A percentile compares a stretch with the other conserved stretches of the same genome.
Conservation (phyloP, 176 grass and related monocot species). For the Typha latifolia region DNA sequence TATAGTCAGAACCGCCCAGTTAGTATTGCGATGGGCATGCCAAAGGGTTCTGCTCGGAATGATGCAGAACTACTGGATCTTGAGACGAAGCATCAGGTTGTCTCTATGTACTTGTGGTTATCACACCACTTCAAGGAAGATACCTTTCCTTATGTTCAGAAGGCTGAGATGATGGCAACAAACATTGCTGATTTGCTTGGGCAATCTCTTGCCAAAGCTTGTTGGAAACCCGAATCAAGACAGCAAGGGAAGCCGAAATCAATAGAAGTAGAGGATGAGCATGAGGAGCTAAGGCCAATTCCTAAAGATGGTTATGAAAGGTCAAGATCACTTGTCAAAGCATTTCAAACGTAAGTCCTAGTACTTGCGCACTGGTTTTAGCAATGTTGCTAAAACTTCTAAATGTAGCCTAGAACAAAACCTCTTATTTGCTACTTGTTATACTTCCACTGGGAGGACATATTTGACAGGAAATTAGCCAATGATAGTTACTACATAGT, state of each 20-base stretch:
- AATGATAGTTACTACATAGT: too few relatives aligned
- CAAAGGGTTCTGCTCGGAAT: slow-evolving; percentile 68
- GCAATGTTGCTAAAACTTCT: neutral
- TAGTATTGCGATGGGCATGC: slow-evolving; percentile 84
- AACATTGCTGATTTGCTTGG: slow-evolving; percentile 78
- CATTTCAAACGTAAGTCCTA: slow-evolving; percentile 34
- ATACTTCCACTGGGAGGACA: too few relatives aligned
- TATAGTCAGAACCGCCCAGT: slow-evolving; percentile 67
- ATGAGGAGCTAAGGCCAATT: slow-evolving; percentile 19
- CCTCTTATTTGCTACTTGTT: neutral
- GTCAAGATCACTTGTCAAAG: slow-evolving; percentile 28
- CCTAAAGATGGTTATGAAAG: slow-evolving; percentile 24
- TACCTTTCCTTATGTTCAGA: slow-evolving; percentile 67
- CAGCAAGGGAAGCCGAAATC: slow-evolving; percentile 32
- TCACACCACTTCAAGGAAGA: slow-evolving; percentile 82
- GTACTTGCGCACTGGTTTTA: neutral
- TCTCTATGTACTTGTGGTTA: slow-evolving; percentile 88
- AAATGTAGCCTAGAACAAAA: neutral
- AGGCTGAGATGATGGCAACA: slow-evolving; percentile 74
- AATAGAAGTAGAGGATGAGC: slow-evolving; percentile 21
- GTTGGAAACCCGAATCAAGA: slow-evolving; percentile 86
- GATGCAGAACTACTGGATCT: slow-evolving; percentile 88
- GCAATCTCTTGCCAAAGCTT: slow-evolving; percentile 59
- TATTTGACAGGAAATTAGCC: too few relatives aligned
- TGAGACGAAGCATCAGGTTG: slow-evolving; percentile 94